These are phyloP conservation scores for Sideroxylon spinosum DNA, from an alignment of 179 eudicot species.

Conservation along the genomic window DNA sequence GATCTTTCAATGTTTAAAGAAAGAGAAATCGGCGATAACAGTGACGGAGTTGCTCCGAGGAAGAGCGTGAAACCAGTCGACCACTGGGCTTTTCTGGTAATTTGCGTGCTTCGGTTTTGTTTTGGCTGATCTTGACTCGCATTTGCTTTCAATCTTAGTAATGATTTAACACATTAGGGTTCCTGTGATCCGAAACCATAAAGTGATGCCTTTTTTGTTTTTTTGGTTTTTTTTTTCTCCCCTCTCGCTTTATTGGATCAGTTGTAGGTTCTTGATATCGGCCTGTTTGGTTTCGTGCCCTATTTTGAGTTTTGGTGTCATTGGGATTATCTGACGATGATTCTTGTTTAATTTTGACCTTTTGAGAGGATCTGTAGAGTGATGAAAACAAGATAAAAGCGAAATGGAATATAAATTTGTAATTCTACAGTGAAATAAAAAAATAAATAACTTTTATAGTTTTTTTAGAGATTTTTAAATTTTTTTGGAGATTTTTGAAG, in stretches of 20 bases:
- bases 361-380: no score
- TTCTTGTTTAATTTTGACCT: not conserved
- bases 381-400: no score
- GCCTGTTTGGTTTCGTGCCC: not conserved
- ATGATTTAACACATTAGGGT: not conserved
- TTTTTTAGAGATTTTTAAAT: no score
- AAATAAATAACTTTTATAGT: no score
- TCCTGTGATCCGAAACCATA: not conserved
- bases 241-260: not conserved
- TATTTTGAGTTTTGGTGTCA: not conserved
- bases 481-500: no score
- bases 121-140: not conserved
- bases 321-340: not conserved
- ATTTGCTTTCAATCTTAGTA: not conserved
- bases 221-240: no score
- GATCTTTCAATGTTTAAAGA: constrained; percentile 11
- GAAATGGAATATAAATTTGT: no score
- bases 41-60: constrained; percentile 15
- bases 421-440: no score
- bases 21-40: constrained; percentile 18
- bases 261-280: not conserved
- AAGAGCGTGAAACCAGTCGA: constrained; percentile 25
- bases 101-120: not conserved
- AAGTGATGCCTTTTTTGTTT: not conserved
- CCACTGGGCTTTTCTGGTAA: constrained; percentile 64